A percentile compares a stretch with the other conserved stretches of the same genome.
Evolutionary conservation across 2,329 filamentous ascomycete genomes (phyloP).

Genomic region (Diaporthe citri): DNA sequence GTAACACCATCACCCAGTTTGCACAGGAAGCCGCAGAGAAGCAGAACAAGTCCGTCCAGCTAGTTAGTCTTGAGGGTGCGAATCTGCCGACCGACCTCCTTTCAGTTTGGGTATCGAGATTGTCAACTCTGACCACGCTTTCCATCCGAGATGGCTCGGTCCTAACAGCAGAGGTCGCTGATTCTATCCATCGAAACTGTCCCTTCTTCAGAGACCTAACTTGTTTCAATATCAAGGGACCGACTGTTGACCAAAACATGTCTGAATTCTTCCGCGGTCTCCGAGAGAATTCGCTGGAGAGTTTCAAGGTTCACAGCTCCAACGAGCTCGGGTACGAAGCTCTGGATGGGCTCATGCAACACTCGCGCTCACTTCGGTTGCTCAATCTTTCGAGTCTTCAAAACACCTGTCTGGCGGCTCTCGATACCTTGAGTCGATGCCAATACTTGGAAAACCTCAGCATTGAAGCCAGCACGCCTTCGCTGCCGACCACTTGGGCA

Average conservation of each 20-base stretch:
- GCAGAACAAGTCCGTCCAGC: constrained; percentile 59
- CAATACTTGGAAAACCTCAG: constrained; percentile 50
- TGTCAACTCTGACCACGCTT: constrained; percentile 70
- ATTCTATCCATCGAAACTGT: constrained; percentile 69
- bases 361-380: constrained; percentile 51
- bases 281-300: constrained; percentile 66
- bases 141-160: constrained; percentile 72
- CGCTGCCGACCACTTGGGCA: constrained; percentile 42
- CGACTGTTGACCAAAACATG: constrained; percentile 68
- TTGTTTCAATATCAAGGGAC: constrained; percentile 61
- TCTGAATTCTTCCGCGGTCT: constrained; percentile 70
- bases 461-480: constrained; percentile 47
- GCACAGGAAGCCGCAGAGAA: constrained; percentile 54
- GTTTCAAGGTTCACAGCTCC: constrained; percentile 69
- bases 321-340: constrained; percentile 67
- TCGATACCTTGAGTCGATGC: constrained; percentile 51
- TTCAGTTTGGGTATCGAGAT: constrained; percentile 68
- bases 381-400: constrained; percentile 51
- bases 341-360: constrained; percentile 64
- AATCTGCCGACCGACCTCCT: constrained; percentile 64
- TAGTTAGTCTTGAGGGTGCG: constrained; percentile 70
- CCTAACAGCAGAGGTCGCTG: constrained; percentile 66
- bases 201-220: constrained; percentile 71
- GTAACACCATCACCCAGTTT: constrained; percentile 67
- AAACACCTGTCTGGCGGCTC: constrained; percentile 44